Evolutionary conservation across 371 early-diverging fungal genomes (phyloP), one percentile per base, ranked within the genome.

Genomic region (Encephalitozoon romaleae): DNA sequence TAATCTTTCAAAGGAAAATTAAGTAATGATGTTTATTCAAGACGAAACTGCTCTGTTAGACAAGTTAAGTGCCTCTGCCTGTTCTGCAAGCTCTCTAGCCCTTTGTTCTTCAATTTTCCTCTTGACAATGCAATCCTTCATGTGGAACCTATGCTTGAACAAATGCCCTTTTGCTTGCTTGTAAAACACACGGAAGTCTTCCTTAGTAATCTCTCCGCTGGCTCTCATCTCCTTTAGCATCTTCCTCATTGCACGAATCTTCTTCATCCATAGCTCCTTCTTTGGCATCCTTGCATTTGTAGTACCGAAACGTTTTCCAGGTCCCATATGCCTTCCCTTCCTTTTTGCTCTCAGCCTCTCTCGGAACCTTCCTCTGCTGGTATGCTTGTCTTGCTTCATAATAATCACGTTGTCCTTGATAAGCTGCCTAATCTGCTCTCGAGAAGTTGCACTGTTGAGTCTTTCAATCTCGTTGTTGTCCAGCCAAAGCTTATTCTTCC

Each of bases 71-170:
- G 95, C 96, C 86, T 92, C 93, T 76, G 98, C 95, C 88, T 96
- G 97, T 87, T 94, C 95, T 82, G 89, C 89, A 73, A 96, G 88
- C 78, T 90, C 86, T 90, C 92, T 92, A 79, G 91, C 88, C 88
- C 97, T 91, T 81, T 89, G 88, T 88, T 94, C 92, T 88, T 97
- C 98, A 72, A 94, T 95, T 93, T 97, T 96, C 83, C 93, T 95
- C 90, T 94, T 96, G 89, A 93, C 92, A 87, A 99, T 96, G 89
- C 90, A 90, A 88, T 98, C 98, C 91, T 94, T 94, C 81, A 99
- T 87, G 84, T 94, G 94, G 86, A 94, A 93, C 91, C 94, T 94
- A 94, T 94, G 98, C 93, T 97, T 98, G 91, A 96, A 99, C 79
- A 93, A 92, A 88, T 95, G 96, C 91, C 98, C 99, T 93, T 98